Percentiles rank a stretch among this genome's conserved stretches.
Evolutionary conservation across 352 stramenopile species (phyloP).

Genomic region (Globisporangium megalacanthum): DNA sequence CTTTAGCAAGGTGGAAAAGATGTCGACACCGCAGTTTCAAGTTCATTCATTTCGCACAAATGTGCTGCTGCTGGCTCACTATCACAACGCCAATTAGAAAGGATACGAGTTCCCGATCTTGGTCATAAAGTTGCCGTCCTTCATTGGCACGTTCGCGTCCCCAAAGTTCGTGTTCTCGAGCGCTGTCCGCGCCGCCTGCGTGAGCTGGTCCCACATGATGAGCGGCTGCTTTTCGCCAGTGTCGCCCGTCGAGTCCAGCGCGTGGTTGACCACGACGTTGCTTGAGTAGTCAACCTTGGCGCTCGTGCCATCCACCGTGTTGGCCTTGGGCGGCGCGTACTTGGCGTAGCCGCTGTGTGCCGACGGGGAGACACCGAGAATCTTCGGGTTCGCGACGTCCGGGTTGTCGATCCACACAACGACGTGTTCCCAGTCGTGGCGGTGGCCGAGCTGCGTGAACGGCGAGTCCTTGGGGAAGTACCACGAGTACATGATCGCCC

Average conservation of each 20-base stretch:
- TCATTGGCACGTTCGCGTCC: conserved; percentile 17
- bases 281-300: conserved; percentile 17
- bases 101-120: conserved; percentile 15
- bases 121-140: conserved; percentile 23
- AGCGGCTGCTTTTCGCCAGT: conserved; percentile 11
- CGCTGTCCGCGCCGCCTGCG: conserved; percentile 9
- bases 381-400: conserved; percentile 13
- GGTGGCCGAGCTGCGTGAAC: conserved; percentile 23
- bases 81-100: too few relatives aligned
- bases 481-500: conserved; percentile 29
- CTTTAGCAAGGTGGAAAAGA: too few relatives aligned
- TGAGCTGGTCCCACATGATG: conserved; percentile 12
- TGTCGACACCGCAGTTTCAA: too few relatives aligned
- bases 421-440: conserved; percentile 30
- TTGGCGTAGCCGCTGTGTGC: conserved; percentile 20
- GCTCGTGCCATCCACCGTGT: conserved; percentile 17
- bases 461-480: conserved; percentile 40
- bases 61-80: too few relatives aligned
- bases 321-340: conserved; percentile 13
- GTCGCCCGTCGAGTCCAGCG: conserved; percentile 11
- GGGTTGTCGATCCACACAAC: conserved; percentile 36
- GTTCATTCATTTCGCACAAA: too few relatives aligned
- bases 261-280: conserved; percentile 6
- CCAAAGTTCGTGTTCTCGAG: conserved; percentile 17
- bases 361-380: conserved; percentile 15